Conservation (phyloP, 805 yeast genomes). For the Cyberlindnera lachancei region DNA sequence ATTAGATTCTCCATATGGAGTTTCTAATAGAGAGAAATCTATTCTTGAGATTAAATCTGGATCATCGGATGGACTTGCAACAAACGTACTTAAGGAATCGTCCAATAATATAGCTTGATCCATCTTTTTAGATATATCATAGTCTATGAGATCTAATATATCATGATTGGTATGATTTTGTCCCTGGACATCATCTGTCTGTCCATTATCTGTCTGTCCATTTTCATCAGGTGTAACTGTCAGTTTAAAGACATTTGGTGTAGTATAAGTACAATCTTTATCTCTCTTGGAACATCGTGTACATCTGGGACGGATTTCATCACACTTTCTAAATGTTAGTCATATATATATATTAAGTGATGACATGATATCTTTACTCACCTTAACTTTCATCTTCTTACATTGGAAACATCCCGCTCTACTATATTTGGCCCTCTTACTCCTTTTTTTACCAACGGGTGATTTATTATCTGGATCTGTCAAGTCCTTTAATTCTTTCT, state of each 20-base stretch:
- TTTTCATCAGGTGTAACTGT: too few species aligned
- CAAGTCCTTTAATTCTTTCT: too few species aligned
- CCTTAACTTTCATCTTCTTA: conserved; percentile 34
- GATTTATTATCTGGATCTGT: too few species aligned
- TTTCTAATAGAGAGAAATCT: not conserved
- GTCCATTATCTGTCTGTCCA: too few species aligned
- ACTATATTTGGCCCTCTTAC: conserved; percentile 17
- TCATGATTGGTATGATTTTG: conserved; percentile 3
- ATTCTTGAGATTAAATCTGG: conserved; percentile 5
- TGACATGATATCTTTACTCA: conserved; percentile 7
- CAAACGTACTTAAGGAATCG: not conserved
- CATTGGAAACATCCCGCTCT: conserved; percentile 36
- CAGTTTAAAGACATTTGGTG: too few species aligned
- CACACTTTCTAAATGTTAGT: conserved; percentile 7
- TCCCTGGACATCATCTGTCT: too few species aligned
- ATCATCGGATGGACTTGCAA: conserved; percentile 2
- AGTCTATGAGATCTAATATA: conserved; percentile 13
- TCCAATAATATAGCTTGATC: conserved; percentile 9
- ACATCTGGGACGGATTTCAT: conserved; percentile 12
- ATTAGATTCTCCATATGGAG: conserved; percentile 2
- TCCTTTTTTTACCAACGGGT: too few species aligned
- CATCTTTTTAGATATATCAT: conserved; percentile 14
- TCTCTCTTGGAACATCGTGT: conserved; percentile 8
- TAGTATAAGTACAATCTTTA: conserved; percentile 5
- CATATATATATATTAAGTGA: too few species aligned